Base-by-base conservation (phyloP, 169 alveolate genomes). In the Nephromyces sp. region DNA sequence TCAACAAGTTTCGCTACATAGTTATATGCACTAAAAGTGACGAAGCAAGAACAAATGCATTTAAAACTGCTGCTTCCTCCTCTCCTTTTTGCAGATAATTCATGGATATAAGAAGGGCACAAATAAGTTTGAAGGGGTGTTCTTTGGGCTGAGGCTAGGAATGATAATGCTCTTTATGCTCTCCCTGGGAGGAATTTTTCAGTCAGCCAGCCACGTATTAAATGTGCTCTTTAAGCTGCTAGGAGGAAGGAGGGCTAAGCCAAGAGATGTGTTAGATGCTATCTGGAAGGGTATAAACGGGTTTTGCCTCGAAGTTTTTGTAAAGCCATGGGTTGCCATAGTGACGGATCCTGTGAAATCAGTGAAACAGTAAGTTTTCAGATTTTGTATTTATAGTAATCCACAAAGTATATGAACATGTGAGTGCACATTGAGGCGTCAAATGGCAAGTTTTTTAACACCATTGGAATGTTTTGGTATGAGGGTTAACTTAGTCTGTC, bases 151-250 rank as follows among this genome's bases (percentile, higher is more conserved):
- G 74, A 75, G 94, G 57, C 80, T 84, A 27, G 96, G 96, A 28
- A 79, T 92, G 43, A 89, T 88, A 65, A 84, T 87, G 77, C 83
- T 86, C 68, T 80, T 88, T 52, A 85, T 87, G 29, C 86, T 86
- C 75, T 79, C 91, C 15, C 84, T 89, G 34, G 96, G 96, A 6
- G 96, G 96, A 0, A 71, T 87, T 31, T 84, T 92, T 68, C 96
- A 91, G 79, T 80, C 90, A 31, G 78, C 89, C 28, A 88, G 92
- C 1, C 94, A 89, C 70, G 67, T 90, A 72, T 70, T 90, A 62
- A 89, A 90, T 72, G 85, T 89, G 29, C 86, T 89, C 62, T 94
- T 90, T 75, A 92, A 92, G 72, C 67, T 91, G 32, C 65, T 90
- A 75, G 95, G 96, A 3, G 94, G 96, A 33, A 81, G 89, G 27